phyloP scores from a whole-genome alignment of 208 protist genomes.

The Angomonas ambiguus region DNA sequence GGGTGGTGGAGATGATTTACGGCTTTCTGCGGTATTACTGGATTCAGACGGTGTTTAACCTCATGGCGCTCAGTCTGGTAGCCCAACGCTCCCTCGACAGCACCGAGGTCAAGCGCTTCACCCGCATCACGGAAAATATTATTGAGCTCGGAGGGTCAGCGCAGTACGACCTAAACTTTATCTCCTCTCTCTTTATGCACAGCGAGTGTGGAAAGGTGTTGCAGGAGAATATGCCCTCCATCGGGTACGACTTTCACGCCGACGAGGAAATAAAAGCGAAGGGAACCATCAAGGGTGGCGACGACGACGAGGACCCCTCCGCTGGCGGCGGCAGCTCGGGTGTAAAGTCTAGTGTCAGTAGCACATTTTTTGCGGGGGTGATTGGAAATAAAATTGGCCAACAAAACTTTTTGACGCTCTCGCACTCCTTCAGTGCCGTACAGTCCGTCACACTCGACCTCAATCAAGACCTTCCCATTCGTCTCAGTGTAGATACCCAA shows the following conservation, averaged over 20 bases:
- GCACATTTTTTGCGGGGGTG: not conserved
- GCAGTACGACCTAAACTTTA: conserved; percentile 2
- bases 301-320: not conserved
- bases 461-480: conserved; percentile 10
- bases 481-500: not conserved
- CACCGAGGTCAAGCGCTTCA: conserved; percentile 1
- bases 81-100: not conserved
- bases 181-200: not conserved
- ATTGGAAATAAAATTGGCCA: not conserved
- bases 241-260: not conserved
- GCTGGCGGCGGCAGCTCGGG: not conserved
- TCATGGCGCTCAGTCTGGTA: conserved; percentile 1
- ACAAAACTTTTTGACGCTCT: conserved; percentile 15
- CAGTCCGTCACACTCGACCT: conserved; percentile 12
- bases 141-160: not conserved
- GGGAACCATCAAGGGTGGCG: not conserved
- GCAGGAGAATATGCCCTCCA: not conserved
- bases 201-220: not conserved
- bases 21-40: not conserved
- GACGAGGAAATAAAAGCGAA: not conserved
- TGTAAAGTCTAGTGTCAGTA: not conserved
- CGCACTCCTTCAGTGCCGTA: conserved; percentile 16
- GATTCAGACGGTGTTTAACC: not conserved
- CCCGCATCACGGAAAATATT: not conserved
- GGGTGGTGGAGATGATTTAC: not conserved